These are phyloP conservation scores for Aspergillus olivimuriae DNA, from an alignment of 495 filamentous ascomycete genomes.

Conservation along the genomic window DNA sequence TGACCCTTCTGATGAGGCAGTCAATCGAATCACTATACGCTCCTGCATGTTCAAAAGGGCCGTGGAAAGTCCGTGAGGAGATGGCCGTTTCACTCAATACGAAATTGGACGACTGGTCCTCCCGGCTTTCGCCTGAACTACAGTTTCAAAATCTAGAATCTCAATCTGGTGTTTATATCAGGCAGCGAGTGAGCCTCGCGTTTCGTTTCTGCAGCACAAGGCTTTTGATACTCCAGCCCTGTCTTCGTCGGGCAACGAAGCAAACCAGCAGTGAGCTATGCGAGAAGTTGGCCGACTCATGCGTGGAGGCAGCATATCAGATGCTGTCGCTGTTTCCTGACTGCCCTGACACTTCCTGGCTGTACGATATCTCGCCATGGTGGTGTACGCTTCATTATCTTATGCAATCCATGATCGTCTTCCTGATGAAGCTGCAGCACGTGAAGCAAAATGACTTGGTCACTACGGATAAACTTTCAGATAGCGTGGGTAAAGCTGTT, in stretches of 20 bases:
- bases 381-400: constrained; percentile 53
- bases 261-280: not conserved
- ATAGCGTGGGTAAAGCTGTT: not conserved
- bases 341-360: constrained; percentile 18
- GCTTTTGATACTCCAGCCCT: constrained; percentile 51
- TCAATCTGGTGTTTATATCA: constrained; percentile 1
- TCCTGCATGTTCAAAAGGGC: not conserved
- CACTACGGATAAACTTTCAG: not conserved
- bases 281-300: constrained; percentile 26
- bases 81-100: not conserved
- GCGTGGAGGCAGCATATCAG: constrained; percentile 44
- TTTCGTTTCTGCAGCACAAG: constrained; percentile 48
- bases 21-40: not conserved
- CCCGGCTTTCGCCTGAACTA: not conserved
- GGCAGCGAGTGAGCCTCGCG: constrained; percentile 26
- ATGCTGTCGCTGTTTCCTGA: constrained; percentile 42
- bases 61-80: not conserved
- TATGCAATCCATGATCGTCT: constrained; percentile 46
- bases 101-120: not conserved
- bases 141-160: not conserved
- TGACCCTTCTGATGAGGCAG: not conserved
- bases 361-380: constrained; percentile 47
- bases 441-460: constrained; percentile 5
- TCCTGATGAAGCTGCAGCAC: constrained; percentile 41
- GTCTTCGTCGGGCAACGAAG: constrained; percentile 39